Evolutionary conservation across 441 rosid species (phyloP).

Genomic region (Erodium moschatum): DNA sequence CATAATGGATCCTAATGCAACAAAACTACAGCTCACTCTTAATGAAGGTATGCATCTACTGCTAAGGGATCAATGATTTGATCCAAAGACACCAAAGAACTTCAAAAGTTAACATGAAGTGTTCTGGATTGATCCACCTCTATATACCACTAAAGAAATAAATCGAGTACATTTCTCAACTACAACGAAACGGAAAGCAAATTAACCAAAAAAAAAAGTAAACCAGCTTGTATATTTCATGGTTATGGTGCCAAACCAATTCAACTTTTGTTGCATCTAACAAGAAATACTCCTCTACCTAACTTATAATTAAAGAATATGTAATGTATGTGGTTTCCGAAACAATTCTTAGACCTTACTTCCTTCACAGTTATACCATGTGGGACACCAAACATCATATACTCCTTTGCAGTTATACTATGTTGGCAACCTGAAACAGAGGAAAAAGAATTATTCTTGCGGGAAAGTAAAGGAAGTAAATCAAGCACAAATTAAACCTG

Average conservation of each 20-base stretch:
- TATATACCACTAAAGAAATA: background rate
- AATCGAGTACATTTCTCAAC: background rate
- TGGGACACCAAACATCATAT: background rate
- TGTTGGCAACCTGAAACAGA: constrained; percentile 8
- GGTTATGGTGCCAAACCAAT: background rate
- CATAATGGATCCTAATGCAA: background rate
- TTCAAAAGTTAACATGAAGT: background rate
- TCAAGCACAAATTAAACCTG: constrained; percentile 1
- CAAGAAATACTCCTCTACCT: background rate
- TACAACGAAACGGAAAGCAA: background rate
- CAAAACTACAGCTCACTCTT: background rate
- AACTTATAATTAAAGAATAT: background rate
- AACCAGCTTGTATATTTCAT: background rate
- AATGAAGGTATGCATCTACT: background rate
- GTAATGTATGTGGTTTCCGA: background rate
- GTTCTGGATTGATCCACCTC: background rate
- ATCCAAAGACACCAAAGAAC: background rate
- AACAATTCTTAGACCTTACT: background rate
- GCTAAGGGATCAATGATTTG: too few relatives aligned
- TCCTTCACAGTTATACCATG: background rate
- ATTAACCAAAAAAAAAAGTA: background rate
- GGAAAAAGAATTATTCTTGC: background rate
- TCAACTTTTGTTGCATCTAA: background rate
- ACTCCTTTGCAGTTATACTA: background rate
- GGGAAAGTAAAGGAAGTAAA: background rate